Evolutionary conservation across 805 yeast species (phyloP), one percentile per base, ranked within the genome.

Genomic region (Debaryomyces tyrocola): DNA sequence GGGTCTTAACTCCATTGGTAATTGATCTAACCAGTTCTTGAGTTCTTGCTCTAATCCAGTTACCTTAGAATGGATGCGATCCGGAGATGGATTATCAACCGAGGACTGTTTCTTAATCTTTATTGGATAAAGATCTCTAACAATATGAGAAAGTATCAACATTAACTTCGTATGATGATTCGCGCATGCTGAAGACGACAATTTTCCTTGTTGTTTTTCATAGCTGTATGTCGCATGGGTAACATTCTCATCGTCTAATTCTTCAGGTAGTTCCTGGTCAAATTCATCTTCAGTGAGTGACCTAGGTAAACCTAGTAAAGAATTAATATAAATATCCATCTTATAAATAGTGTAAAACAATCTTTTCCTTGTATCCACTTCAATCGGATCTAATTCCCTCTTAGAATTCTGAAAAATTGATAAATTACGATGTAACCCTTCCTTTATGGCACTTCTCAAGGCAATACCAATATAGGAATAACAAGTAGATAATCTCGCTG

Each of bases 401-500:
- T 80, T 74, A 37, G 82, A 71, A 45, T 60, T 63, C 44, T 71
- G 75, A 49, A 73, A 70, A 6, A 71, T 69, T 4, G 69, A 53
- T 31, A 89, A 74, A 60, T 84, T 85, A 51, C 96, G 70, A 64
- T 90, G 96, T 15, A 89, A 69, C 0, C 96, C 96, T 54, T 88
- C 90, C 53, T 90, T 78, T 38, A 90, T 63, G 0, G 96, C 92
- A 20, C 91, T 82, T 59, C 96, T 71, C 40, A 90, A 66, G 0
- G 96, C 97, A 44, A 89, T 84, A 6, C 97, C 96, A 51, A 90
- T 87, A 62, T 89, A 90, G 0, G 95, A 84, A 63, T 90, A 90
- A 63, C 96, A 89, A 0, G 95, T 86, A 0, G 92, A 84, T 46
- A 90, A 71, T 52, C 94, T 76, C 0, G 96, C 96, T 3, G 95